Base-by-base conservation (phyloP, 2,329 filamentous ascomycete species). In the Emericellopsis atlantica region DNA sequence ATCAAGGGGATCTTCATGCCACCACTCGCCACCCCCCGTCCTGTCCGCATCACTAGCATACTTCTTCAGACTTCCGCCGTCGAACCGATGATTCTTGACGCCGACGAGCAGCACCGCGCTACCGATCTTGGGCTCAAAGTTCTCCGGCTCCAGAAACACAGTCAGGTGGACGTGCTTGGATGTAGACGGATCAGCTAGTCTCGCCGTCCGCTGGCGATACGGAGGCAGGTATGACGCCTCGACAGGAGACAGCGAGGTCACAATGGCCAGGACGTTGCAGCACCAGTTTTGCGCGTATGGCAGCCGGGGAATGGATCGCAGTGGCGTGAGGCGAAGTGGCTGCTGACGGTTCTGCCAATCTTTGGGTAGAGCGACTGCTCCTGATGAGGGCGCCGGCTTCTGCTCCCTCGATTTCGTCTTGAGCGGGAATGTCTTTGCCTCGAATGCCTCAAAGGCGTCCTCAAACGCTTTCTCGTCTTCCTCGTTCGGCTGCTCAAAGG, bases 281-380 rank as follows among this genome's bases (percentile, higher is more conserved):
- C 67, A 68, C 72, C 71, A 77, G 50, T 76, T 76, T 44, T 75
- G 70, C 40, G 67, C 66, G 54, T 72, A 76, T 2, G 71, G 72
- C 1, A 76, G 61, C 44, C 65, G 57, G 0, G 71, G 68, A 38
- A 76, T 67, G 6, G 64, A 58, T 37, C 60, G 60, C 11, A 76
- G 58, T 4, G 61, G 59, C 0, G 71, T 75, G 23, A 76, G 65
- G 46, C 70, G 74, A 14, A 74, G 57, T 1, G 71, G 68, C 1
- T 54, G 57, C 22, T 59, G 58, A 0, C 54, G 59, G 39, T 68
- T 52, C 40, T 62, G 57, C 55, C 62, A 65, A 40, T 64, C 57
- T 44, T 59, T 62, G 3, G 66, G 58, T 3, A 66, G 53, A 3
- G 59, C 56, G 18, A 66, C 47, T 4, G 61, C 56, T 10, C 37